These are phyloP conservation scores for Dalbergia oliveri DNA, from an alignment of 306 rosid genomes.

Conservation along the genomic window DNA sequence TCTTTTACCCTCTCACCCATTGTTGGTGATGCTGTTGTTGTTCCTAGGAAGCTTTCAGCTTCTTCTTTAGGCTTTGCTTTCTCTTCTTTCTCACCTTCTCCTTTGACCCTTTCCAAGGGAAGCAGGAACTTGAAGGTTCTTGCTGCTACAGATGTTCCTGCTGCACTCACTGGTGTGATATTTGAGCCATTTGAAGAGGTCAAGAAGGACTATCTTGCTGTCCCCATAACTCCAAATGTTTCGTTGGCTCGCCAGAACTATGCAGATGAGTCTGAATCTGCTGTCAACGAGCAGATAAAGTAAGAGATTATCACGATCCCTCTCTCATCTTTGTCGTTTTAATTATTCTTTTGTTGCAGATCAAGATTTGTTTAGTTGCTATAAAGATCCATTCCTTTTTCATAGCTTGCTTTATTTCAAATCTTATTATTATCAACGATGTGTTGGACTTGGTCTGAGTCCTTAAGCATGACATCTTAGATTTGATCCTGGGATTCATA, in stretches of 20 bases:
- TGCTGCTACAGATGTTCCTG: conserved; percentile 41
- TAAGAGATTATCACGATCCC: neutral
- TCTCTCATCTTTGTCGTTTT: neutral
- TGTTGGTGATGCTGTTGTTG: conserved; percentile 30
- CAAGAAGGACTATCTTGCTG: conserved; percentile 47
- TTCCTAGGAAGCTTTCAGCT: conserved; percentile 13
- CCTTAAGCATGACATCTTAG: too few relatives aligned
- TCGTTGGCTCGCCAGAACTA: conserved; percentile 60
- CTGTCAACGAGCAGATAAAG: conserved; percentile 62
- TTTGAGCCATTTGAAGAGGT: conserved; percentile 65
- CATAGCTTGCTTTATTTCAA: too few relatives aligned
- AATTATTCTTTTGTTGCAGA: neutral
- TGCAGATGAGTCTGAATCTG: conserved; percentile 53
- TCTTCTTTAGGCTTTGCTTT: conserved; percentile 31
- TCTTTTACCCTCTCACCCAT: conserved; percentile 38
- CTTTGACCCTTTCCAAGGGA: neutral
- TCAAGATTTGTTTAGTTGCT: neutral
- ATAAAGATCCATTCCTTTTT: too few relatives aligned
- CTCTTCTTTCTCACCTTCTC: neutral
- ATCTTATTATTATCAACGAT: too few relatives aligned
- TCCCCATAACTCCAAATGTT: conserved; percentile 47
- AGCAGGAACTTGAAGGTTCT: conserved; percentile 40
- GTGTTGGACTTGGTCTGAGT: too few relatives aligned
- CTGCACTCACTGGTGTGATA: conserved; percentile 39
- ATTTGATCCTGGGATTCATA: too few relatives aligned